Evolutionary conservation across 2,329 filamentous ascomycete species (phyloP).

Genomic region (Aspergillus ustus): DNA sequence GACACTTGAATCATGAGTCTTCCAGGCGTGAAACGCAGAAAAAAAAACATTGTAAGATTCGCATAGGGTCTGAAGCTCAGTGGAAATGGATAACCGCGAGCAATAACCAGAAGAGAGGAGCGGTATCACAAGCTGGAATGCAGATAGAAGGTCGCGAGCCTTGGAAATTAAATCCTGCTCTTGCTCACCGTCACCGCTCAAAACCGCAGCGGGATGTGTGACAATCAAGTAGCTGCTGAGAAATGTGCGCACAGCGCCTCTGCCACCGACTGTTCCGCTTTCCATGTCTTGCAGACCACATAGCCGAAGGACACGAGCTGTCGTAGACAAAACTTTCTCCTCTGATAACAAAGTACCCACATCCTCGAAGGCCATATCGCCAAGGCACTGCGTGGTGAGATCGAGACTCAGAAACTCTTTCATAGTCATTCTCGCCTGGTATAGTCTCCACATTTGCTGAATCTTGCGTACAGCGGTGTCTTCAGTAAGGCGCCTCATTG

Average conservation of each 20-base stretch:
- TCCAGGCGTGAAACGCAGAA: constrained; percentile 68
- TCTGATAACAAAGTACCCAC: constrained; percentile 61
- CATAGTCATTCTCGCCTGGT: constrained; percentile 54
- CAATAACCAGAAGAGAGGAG: constrained; percentile 53
- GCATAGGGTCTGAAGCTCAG: constrained; percentile 53
- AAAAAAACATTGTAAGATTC: constrained; percentile 64
- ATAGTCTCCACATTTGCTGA: constrained; percentile 62
- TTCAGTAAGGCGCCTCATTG: constrained; percentile 49
- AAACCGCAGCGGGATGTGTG: constrained; percentile 63
- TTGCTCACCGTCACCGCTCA: constrained; percentile 65
- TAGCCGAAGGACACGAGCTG: constrained; percentile 60
- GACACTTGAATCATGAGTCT: constrained; percentile 65
- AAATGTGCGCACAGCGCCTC: constrained; percentile 63
- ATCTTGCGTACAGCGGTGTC: constrained; percentile 61
- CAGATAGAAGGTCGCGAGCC: constrained; percentile 61
- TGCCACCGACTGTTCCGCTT: constrained; percentile 51
- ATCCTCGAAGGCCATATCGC: constrained; percentile 61
- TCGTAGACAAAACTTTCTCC: constrained; percentile 56
- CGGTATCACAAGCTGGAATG: constrained; percentile 58
- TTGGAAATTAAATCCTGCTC: constrained; percentile 66
- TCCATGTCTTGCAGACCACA: constrained; percentile 60
- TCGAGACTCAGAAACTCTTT: constrained; percentile 56
- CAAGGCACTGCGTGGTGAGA: constrained; percentile 58
- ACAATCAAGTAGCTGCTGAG: constrained; percentile 67
- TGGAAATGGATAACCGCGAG: constrained; percentile 49